Conservation (phyloP, 345 rosid species). For the Eutrema yunnanense region DNA sequence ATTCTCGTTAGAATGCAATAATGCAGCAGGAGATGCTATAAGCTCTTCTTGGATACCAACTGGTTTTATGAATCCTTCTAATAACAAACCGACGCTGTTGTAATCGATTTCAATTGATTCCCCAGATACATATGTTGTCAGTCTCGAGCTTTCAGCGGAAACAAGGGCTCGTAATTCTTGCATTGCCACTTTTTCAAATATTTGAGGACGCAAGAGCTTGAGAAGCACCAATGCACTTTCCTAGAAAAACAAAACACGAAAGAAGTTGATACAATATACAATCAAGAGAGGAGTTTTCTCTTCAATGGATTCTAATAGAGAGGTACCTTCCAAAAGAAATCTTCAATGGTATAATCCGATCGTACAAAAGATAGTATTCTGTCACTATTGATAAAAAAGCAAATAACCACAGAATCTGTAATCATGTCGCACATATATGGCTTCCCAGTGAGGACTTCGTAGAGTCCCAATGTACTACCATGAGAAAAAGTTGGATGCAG, state of each 20-base stretch:
- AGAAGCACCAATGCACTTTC: slow-evolving; percentile 82
- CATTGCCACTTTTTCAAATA: slow-evolving; percentile 74
- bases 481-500: slow-evolving; percentile 86
- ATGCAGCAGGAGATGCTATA: slow-evolving; percentile 55
- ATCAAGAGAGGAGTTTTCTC: neutral
- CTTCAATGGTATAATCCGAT: slow-evolving; percentile 64
- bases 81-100: slow-evolving; percentile 58
- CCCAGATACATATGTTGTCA: slow-evolving; percentile 56
- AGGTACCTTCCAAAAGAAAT: slow-evolving; percentile 88
- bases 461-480: slow-evolving; percentile 91
- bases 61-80: slow-evolving; percentile 74
- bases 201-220: slow-evolving; percentile 77
- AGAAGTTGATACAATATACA: neutral
- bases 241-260: slow-evolving; percentile 24
- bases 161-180: slow-evolving; percentile 75
- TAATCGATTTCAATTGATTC: slow-evolving; percentile 60
- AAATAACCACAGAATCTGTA: slow-evolving; percentile 75
- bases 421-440: slow-evolving; percentile 69
- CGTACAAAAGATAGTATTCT: slow-evolving; percentile 46
- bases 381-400: slow-evolving; percentile 60
- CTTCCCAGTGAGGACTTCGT: slow-evolving; percentile 75
- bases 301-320: neutral
- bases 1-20: slow-evolving; percentile 43
- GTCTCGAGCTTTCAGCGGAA: slow-evolving; percentile 50
- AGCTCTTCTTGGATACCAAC: slow-evolving; percentile 53